These are phyloP conservation scores for Globisporangium carolinianum DNA, from an alignment of 352 stramenopile species.

Conservation along the genomic window DNA sequence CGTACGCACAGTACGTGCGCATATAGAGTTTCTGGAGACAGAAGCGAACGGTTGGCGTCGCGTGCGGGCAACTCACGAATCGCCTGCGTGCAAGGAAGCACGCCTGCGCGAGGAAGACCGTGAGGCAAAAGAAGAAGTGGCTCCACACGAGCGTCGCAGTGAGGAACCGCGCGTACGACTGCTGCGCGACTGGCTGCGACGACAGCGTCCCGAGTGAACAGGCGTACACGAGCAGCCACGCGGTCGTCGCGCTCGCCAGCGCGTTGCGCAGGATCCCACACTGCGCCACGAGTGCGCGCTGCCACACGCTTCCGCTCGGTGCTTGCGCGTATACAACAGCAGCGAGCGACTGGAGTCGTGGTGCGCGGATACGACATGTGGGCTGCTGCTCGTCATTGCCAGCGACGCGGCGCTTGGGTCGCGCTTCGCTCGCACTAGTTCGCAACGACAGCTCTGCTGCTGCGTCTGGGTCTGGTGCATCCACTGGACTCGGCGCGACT, in stretches of 20 bases:
- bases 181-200: not conserved
- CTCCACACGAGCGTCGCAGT: not conserved
- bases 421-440: too few relatives aligned
- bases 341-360: too few relatives aligned
- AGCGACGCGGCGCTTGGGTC: too few relatives aligned
- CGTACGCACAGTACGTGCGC: not conserved
- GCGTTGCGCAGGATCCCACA: constrained; percentile 3
- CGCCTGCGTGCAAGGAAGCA: not conserved
- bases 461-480: too few relatives aligned
- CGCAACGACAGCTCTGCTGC: too few relatives aligned
- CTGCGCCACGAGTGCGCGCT: not conserved
- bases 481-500: too few relatives aligned
- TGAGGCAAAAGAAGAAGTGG: not conserved
- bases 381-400: too few relatives aligned
- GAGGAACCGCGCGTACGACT: constrained; percentile 2
- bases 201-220: constrained; percentile 2
- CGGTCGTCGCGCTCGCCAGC: not conserved
- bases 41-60: not conserved
- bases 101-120: not conserved
- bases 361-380: too few relatives aligned
- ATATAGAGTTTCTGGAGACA: constrained; percentile 1
- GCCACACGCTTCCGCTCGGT: not conserved
- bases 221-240: not conserved
- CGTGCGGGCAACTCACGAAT: not conserved
- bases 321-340: too few relatives aligned